phyloP scores from a whole-genome alignment of 106 monocot genomes.

The Posidonia australis region DNA sequence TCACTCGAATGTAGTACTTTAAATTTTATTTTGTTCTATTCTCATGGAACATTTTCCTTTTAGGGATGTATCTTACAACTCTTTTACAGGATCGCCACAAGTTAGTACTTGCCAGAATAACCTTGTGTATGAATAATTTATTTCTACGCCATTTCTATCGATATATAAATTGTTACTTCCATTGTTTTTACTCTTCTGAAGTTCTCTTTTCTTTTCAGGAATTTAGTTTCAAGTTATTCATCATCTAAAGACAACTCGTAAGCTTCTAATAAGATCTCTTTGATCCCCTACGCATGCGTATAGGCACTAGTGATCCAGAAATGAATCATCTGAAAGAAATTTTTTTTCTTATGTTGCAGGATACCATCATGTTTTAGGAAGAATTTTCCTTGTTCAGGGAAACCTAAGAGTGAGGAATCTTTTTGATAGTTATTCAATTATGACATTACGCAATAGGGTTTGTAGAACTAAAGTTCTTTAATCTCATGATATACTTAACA shows the following conservation, averaged over 20 bases:
- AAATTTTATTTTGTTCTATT: neutral
- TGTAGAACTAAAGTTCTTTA: neutral
- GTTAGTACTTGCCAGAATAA: neutral
- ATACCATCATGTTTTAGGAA: conserved; percentile 24
- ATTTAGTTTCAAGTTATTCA: conserved; percentile 40
- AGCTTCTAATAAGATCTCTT: neutral
- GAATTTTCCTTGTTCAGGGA: conserved; percentile 26
- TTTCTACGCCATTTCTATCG: neutral
- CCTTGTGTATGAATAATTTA: conserved; percentile 5
- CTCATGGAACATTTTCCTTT: neutral
- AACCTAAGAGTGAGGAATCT: conserved; percentile 19
- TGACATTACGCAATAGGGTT: neutral
- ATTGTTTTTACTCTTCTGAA: no score
- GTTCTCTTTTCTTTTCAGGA: conserved; percentile 13
- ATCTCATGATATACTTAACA: neutral
- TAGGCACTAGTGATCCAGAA: neutral
- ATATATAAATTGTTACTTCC: neutral
- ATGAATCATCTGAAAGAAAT: neutral
- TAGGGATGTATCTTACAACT: conserved; percentile 24
- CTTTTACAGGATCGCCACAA: conserved; percentile 11
- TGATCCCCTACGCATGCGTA: neutral
- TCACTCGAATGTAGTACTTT: neutral
- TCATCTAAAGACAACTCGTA: conserved; percentile 16
- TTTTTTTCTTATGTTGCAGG: conserved; percentile 8
- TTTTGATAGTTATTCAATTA: conserved; percentile 2